phyloP scores from a whole-genome alignment of 169 alveolate genomes.

The Eimeria falciformis region DNA sequence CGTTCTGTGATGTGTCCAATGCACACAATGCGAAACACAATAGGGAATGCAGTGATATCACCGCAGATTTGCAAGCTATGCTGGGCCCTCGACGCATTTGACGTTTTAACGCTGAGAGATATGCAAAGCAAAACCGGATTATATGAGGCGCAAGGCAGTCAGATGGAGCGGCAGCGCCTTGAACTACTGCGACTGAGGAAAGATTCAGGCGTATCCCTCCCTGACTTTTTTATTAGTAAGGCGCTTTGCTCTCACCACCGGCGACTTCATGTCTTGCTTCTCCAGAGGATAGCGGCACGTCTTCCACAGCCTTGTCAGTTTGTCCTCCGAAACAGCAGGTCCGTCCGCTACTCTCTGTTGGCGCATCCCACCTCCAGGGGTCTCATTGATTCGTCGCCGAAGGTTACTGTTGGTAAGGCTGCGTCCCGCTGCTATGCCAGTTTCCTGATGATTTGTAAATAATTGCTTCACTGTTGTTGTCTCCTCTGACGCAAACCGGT shows the following conservation, averaged over 20 bases:
- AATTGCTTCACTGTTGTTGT: neutral
- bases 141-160: conserved; percentile 3
- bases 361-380: conserved; percentile 5
- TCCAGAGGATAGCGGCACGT: conserved; percentile 43
- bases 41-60: neutral
- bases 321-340: conserved; percentile 40
- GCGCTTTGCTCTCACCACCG: conserved; percentile 20
- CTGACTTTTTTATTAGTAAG: neutral
- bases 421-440: neutral
- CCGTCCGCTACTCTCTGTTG: conserved; percentile 47
- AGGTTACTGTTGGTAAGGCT: conserved; percentile 46
- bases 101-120: conserved; percentile 27
- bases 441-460: neutral
- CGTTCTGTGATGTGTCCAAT: neutral
- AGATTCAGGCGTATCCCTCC: neutral
- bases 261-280: conserved; percentile 41
- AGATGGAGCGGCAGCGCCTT: conserved; percentile 1
- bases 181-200: neutral
- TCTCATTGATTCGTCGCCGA: conserved; percentile 33
- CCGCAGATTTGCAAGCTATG: conserved; percentile 24
- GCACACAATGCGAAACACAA: neutral
- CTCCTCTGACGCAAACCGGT: neutral
- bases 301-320: conserved; percentile 28
- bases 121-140: neutral
- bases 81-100: conserved; percentile 46